These are phyloP conservation scores for Prunella vulgaris DNA, from an alignment of 257 asterid species.

Conservation along the genomic window DNA sequence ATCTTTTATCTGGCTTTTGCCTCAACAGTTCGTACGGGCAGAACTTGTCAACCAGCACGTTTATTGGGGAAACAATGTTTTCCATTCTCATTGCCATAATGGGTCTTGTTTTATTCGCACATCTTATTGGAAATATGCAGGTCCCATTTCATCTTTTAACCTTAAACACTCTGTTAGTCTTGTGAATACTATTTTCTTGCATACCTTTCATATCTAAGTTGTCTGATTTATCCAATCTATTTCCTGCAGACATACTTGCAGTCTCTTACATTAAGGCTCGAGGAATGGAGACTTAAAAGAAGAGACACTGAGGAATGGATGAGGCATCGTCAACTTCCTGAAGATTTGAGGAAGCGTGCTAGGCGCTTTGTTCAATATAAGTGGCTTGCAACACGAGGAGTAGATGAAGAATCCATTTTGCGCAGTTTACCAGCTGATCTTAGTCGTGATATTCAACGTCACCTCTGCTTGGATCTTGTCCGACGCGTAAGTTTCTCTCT, in stretches of 20 bases:
- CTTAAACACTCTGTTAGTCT: neutral
- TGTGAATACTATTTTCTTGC: too few species aligned
- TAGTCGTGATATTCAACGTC: slow-evolving; percentile 88
- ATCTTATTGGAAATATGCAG: slow-evolving; percentile 98
- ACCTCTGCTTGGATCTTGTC: slow-evolving; percentile 94
- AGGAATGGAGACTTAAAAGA: slow-evolving; percentile 90
- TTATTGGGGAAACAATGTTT: slow-evolving; percentile 79
- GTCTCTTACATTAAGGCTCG: slow-evolving; percentile 74
- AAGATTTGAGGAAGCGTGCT: slow-evolving; percentile 70
- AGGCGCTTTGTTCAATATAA: slow-evolving; percentile 87
- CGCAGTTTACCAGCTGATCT: slow-evolving; percentile 79
- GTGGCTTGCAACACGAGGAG: slow-evolving; percentile 98
- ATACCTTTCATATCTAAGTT: neutral
- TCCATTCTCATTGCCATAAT: slow-evolving; percentile 83
- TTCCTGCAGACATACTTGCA: slow-evolving; percentile 74
- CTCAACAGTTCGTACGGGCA: slow-evolving; percentile 90
- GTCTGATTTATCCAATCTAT: neutral
- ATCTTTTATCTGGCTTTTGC: neutral
- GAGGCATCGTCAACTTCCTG: slow-evolving; percentile 96
- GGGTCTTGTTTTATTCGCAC: slow-evolving; percentile 86
- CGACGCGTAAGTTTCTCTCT: slow-evolving; percentile 58
- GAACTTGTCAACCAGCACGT: slow-evolving; percentile 81
- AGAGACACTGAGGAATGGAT: slow-evolving; percentile 98
- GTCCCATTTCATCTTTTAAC: slow-evolving; percentile 22
- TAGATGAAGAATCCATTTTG: slow-evolving; percentile 77